Evolutionary conservation across 1,139 yeast species (phyloP).

Genomic region (Hemisphaericaspora xylofermentans): DNA sequence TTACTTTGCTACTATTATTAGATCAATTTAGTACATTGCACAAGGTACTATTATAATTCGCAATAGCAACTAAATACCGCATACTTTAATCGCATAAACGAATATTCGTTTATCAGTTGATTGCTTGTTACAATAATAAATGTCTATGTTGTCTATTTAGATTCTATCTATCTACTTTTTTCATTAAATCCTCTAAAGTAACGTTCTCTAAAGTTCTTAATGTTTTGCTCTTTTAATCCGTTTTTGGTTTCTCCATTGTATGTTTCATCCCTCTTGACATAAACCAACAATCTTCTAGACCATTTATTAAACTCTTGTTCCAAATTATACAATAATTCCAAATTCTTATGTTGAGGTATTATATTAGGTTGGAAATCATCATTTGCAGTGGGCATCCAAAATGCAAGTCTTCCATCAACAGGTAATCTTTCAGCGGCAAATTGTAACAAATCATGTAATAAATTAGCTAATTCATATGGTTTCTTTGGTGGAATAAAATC

Average conservation of each 20-base stretch:
- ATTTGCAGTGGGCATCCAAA: conserved; percentile 98
- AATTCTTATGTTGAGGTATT: conserved; percentile 75
- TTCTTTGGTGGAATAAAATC: conserved; percentile 93
- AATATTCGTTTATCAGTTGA: neutral
- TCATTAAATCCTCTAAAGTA: conserved; percentile 69
- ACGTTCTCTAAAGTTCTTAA: conserved; percentile 70
- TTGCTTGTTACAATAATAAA: neutral
- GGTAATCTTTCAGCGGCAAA: conserved; percentile 75
- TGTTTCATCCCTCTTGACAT: conserved; percentile 60
- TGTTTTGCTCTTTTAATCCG: conserved; percentile 40
- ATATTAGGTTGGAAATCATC: conserved; percentile 74
- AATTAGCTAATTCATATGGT: conserved; percentile 75
- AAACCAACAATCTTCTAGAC: conserved; percentile 84
- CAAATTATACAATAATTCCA: conserved; percentile 70
- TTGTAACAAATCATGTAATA: conserved; percentile 71
- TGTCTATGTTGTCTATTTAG: neutral
- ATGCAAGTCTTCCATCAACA: conserved; percentile 75
- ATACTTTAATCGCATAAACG: neutral
- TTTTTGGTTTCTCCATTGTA: conserved; percentile 60
- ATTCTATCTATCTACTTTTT: conserved; percentile 23
- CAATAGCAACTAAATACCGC: neutral
- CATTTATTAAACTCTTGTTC: conserved; percentile 90
- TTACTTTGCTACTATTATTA: too few relatives aligned
- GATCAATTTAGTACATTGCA: too few relatives aligned
- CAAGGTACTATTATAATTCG: too few relatives aligned